Evolutionary conservation across 495 filamentous ascomycete genomes (phyloP), one percentile per base, ranked within the genome.

Genomic region (Hypoxylon cercidicola): DNA sequence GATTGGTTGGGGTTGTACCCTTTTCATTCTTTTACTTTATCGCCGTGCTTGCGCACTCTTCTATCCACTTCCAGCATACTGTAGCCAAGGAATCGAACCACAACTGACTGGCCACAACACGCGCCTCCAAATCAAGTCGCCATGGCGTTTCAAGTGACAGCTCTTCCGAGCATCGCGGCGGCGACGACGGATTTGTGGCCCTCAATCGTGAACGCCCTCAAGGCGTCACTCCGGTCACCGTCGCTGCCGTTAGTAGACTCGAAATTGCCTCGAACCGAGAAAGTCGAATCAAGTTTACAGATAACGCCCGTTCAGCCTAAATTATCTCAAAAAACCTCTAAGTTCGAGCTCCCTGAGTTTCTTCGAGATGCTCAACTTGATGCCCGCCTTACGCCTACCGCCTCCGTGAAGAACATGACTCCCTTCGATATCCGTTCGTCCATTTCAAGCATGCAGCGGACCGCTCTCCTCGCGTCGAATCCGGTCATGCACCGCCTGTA

Each of bases 151-250:
- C 69, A 69, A 21, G 68, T 63, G 54, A 66, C 69, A 47, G 65
- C 69, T 57, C 56, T 72, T 13, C 72, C 83, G 80, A 77, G 72
- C 50, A 74, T 86, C 52, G 79, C 79, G 48, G 79, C 81, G 37
- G 79, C 79, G 57, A 80, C 82, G 1, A 74, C 79, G 47, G 82
- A 86, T 40, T 58, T 85, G 60, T 86, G 81, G 82, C 84, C 85
- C 19, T 83, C 83, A 15, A 77, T 87, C 58, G 76, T 80, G 37
- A 80, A 75, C 59, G 73, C 79, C 16, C 68, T 87, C 47, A 65
- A 73, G 15, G 51, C 77, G 15, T 78, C 85, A 19, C 82, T 77
- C 75, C 74, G 74, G 47, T 41, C 64, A n/a, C 34, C 61, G 6
- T 62, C 60, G 20, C 47, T 63, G 28, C 47, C 55, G 16, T 48